phyloP scores from a whole-genome alignment of 352 stramenopile genomes.

The Pythium vanterpoolii region DNA sequence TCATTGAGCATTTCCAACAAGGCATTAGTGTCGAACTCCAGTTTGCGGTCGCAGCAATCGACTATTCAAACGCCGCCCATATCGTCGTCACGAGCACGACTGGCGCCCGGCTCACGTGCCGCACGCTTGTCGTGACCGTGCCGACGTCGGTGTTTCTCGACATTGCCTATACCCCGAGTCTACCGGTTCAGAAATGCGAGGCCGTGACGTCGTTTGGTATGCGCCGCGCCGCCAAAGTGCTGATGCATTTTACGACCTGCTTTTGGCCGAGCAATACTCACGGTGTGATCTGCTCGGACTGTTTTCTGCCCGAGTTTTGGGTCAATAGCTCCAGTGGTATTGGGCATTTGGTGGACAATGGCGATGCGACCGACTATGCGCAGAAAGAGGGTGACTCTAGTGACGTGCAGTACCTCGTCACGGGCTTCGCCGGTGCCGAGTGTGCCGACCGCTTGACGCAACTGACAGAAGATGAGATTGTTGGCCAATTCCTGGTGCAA shows the following conservation, averaged over 20 bases:
- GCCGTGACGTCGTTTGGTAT: conserved; percentile 71
- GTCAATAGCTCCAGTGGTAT: conserved; percentile 71
- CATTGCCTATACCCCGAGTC: conserved; percentile 58
- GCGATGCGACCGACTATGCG: conserved; percentile 25
- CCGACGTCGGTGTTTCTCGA: conserved; percentile 74
- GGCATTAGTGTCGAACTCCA: conserved; percentile 47
- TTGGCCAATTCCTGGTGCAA: conserved; percentile 62
- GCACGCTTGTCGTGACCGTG: conserved; percentile 67
- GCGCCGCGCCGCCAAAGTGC: conserved; percentile 69
- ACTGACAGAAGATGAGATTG: conserved; percentile 47
- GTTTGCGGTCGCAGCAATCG: conserved; percentile 54
- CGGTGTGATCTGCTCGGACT: conserved; percentile 78
- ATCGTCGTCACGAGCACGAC: conserved; percentile 56
- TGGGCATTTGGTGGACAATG: conserved; percentile 54
- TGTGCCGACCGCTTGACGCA: conserved; percentile 55
- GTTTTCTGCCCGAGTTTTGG: conserved; percentile 84
- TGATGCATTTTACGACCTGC: conserved; percentile 58
- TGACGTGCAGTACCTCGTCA: conserved; percentile 63
- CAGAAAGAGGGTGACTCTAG: background rate
- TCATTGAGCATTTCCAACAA: conserved; percentile 55
- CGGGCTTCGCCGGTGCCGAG: conserved; percentile 63
- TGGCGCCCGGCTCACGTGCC: conserved; percentile 57
- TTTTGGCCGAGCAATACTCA: conserved; percentile 78
- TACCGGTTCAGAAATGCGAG: conserved; percentile 53
- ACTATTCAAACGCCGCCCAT: conserved; percentile 46